Base-by-base conservation (phyloP, 495 filamentous ascomycete genomes). In the Parathielavia hyrcaniae region DNA sequence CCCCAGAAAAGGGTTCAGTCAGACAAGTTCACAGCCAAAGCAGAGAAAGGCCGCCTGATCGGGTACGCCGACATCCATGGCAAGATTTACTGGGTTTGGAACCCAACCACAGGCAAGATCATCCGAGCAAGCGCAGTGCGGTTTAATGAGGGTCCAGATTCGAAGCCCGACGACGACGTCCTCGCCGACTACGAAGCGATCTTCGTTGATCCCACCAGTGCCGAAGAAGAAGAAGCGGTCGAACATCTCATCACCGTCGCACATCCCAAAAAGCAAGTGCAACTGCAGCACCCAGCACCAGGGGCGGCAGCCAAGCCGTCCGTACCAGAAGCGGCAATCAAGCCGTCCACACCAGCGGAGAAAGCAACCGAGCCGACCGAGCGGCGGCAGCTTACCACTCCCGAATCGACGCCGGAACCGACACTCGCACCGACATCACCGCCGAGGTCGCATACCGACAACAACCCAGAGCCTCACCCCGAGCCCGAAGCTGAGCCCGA, bases 41-140 rank as follows among this genome's bases (percentile, higher is more conserved):
- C 35, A 2, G 0, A 39, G 12, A 52, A 52, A 26, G 36, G 35
- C 8, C 19, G 50, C 5, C 13, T 52, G 4, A 52, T 52, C n/a
- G 36, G 50, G 1, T 52, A 52, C 10, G 11, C 20, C 4, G 36
- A 52, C 7, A 19, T 52, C 3, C 13, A 52, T 30, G 13, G 50
- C 10, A 52, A 52, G 35, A 52, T 52, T 5, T 52, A 40, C 20
- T 52, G 20, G 50, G 4, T 52, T 5, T 52, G 11, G 50, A 52
- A 52, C 20, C 50, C 20, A 0, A 7, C 0, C 0, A 52, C 50
- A 2, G 22, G 11, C 17, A 17, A 17, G 2, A 40, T 52, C 11
- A 12, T 52, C 11, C 4, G 11, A 16, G 13, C 22, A 1, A 52
- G 36, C 13, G 11, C 11, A 26, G 50, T 52, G 6, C 4, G 13